Evolutionary conservation across 768 basidiomycete genomes (phyloP), one percentile per base, ranked within the genome.

Genomic region (Strobilomyces dryophilus): DNA sequence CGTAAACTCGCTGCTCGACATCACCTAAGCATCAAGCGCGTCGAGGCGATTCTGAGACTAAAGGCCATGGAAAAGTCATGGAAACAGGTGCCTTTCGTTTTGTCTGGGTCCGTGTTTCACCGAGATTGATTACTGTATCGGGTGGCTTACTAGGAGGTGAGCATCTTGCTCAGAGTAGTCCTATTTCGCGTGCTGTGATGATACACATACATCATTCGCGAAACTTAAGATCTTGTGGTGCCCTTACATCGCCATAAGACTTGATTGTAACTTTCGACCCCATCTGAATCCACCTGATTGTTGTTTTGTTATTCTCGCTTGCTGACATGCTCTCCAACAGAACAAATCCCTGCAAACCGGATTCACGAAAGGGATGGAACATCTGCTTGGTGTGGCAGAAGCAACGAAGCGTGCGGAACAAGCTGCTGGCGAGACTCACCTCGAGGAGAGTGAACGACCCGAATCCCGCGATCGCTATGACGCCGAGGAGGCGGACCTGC

Each of bases 351-450:
- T 94, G 5, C 93, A 97, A 73, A 87, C 82, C 0, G 89, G 90
- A 9, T 92, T 95, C 69, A 79, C 75, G 8, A 64, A 68, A 41
- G 90, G 87, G 17, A 97, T 97, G 93, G 92, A 97, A 61, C 71
- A 71, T 37, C 67, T 90, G 5, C 75, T 97, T 27, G 86, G 82
- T 36, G 82, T 88, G n/a, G 70, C 54, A 15, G 54, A 67, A 36
- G 34, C 39, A 67, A 20, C 57, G 57, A 32, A 65, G 61, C 49
- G 53, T 45, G 47, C 26, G 20, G 42, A 46, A 24, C 41, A 46
- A 43, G 53, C 55, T 15, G 27, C 15, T 11, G 5, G 53, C 15
- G 52, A 62, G 47, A 36, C 45, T 32, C 54, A 43, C 24, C 40
- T 53, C 6, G 37, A 20, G 26, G 39, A 46, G 43, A 47, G 26